phyloP scores from a whole-genome alignment of 352 stramenopile genomes.

The Pythium vanterpoolii region DNA sequence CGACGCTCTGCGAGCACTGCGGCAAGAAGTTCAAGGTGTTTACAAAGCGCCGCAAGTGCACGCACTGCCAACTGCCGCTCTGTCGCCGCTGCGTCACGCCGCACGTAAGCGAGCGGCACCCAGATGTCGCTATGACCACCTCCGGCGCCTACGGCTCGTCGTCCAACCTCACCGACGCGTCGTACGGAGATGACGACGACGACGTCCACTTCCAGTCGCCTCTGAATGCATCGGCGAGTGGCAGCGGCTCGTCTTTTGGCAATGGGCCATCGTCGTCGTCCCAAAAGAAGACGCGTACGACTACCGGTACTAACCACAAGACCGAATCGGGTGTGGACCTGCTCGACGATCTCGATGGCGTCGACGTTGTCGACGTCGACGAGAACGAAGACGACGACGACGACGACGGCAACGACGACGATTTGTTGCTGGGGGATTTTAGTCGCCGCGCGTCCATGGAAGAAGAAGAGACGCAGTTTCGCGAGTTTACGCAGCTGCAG shows the following conservation, averaged over 20 bases:
- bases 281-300: neutral
- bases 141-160: constrained; percentile 2
- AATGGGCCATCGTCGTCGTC: neutral
- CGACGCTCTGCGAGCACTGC: constrained; percentile 53
- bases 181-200: constrained; percentile 26
- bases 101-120: constrained; percentile 53
- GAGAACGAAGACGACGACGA: constrained; percentile 42
- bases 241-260: constrained; percentile 1
- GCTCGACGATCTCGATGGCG: constrained; percentile 38
- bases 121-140: constrained; percentile 12
- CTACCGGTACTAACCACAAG: neutral
- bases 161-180: constrained; percentile 6
- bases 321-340: constrained; percentile 29
- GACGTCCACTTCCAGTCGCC: constrained; percentile 61
- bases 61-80: constrained; percentile 55
- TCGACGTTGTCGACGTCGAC: constrained; percentile 24
- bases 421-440: constrained; percentile 33
- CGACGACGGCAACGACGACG: constrained; percentile 37
- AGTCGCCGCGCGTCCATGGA: constrained; percentile 44
- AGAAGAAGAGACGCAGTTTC: constrained; percentile 44
- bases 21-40: constrained; percentile 81
- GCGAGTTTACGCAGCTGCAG: constrained; percentile 57
- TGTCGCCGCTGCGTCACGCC: constrained; percentile 51
- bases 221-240: constrained; percentile 12
- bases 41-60: constrained; percentile 61